Percentiles rank a stretch among this genome's conserved stretches.
phyloP scores from a whole-genome alignment of 805 yeast species.

The Starmerella sp. region DNA sequence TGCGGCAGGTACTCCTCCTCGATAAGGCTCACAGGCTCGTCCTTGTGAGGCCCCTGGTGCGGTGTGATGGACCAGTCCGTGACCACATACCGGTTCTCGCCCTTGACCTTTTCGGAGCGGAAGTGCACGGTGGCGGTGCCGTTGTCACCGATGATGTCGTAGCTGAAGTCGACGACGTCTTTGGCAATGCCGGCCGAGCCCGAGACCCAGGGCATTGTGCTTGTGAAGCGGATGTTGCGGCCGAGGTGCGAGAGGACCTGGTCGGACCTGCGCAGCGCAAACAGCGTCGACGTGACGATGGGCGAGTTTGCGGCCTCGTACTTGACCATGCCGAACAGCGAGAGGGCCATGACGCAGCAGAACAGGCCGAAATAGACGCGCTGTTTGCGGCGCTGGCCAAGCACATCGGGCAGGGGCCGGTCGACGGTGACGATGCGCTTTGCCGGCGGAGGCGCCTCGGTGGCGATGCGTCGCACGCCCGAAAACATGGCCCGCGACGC shows the following conservation, averaged over 20 bases:
- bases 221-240: slow-evolving; percentile 58
- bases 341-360: slow-evolving; percentile 41
- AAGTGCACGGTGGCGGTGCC: slow-evolving; percentile 44
- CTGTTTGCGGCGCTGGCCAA: slow-evolving; percentile 39
- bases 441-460: background rate
- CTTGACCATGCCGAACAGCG: slow-evolving; percentile 65
- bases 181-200: slow-evolving; percentile 77
- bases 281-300: slow-evolving; percentile 72
- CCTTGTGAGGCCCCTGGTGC: slow-evolving; percentile 32
- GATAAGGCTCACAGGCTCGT: slow-evolving; percentile 34
- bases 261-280: slow-evolving; percentile 67
- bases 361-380: slow-evolving; percentile 47
- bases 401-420: slow-evolving; percentile 56
- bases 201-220: slow-evolving; percentile 76
- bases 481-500: background rate
- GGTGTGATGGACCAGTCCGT: slow-evolving; percentile 51
- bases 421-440: slow-evolving; percentile 45
- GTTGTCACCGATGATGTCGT: slow-evolving; percentile 58
- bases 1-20: slow-evolving; percentile 36
- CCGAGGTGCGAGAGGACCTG: slow-evolving; percentile 57
- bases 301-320: slow-evolving; percentile 90
- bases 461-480: background rate
- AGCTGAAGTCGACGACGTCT: slow-evolving; percentile 66
- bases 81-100: slow-evolving; percentile 46
- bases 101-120: slow-evolving; percentile 57